Evolutionary conservation across 805 yeast species (phyloP).

Genomic region (Lipomyces oligophaga): DNA sequence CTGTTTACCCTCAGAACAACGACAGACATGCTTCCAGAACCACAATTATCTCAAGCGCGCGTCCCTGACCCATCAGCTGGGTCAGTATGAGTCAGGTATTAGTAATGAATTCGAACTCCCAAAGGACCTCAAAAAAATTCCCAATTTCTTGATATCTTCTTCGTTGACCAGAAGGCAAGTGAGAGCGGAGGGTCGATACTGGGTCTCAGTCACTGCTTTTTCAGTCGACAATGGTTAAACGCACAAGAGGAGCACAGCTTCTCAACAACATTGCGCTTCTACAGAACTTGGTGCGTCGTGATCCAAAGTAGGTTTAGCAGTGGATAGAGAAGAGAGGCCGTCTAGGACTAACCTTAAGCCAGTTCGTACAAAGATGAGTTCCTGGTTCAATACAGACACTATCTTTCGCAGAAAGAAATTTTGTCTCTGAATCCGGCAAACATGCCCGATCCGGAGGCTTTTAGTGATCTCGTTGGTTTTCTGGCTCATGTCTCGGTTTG

Average conservation of each 20-base stretch:
- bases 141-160: not conserved
- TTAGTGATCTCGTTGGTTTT: constrained; percentile 82
- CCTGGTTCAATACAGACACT: constrained; percentile 85
- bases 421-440: constrained; percentile 66
- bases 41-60: too few species aligned
- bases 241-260: constrained; percentile 79
- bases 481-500: constrained; percentile 88
- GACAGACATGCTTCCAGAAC: too few species aligned
- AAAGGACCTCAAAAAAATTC: not conserved
- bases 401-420: constrained; percentile 84
- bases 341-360: not conserved
- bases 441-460: constrained; percentile 59
- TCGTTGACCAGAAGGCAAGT: not conserved
- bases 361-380: constrained; percentile 89
- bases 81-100: too few species aligned
- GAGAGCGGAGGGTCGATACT: not conserved
- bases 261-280: constrained; percentile 88
- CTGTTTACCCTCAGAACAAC: too few species aligned
- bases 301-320: constrained; percentile 53
- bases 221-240: constrained; percentile 64
- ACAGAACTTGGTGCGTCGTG: constrained; percentile 89
- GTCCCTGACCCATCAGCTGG: too few species aligned
- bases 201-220: not conserved
- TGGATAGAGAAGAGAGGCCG: not conserved
- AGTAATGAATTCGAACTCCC: too few species aligned